Evolutionary conservation across 169 alveolate species (phyloP).

Genomic region (Babesia bovis): DNA sequence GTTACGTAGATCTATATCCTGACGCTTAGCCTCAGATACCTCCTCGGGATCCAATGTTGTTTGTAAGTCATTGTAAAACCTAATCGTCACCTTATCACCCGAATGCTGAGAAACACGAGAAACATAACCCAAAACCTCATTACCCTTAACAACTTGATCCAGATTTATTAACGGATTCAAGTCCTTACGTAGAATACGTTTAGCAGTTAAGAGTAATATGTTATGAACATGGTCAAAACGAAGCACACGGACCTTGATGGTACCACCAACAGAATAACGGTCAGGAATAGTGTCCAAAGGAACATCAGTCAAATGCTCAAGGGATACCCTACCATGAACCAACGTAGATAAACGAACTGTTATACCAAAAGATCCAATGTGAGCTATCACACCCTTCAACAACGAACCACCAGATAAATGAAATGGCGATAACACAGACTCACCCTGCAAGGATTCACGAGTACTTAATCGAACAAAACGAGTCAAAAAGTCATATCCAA

Average conservation of each 20-base stretch:
- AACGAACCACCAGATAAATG: conserved; percentile 39
- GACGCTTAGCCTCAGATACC: conserved; percentile 28
- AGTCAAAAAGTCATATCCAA: conserved; percentile 40
- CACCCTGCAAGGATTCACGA: conserved; percentile 22
- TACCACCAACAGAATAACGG: conserved; percentile 29
- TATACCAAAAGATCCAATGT: conserved; percentile 41
- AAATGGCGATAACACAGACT: conserved; percentile 37
- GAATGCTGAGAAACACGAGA: neutral
- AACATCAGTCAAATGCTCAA: conserved; percentile 62
- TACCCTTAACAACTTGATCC: conserved; percentile 40
- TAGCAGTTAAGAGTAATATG: conserved; percentile 52
- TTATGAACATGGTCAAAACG: conserved; percentile 51
- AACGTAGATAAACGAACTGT: conserved; percentile 48
- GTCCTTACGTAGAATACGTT: conserved; percentile 41
- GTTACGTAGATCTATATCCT: conserved; percentile 18
- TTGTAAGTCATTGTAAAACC: conserved; percentile 51
- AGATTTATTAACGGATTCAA: conserved; percentile 26
- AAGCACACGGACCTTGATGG: conserved; percentile 54
- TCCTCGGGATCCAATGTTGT: conserved; percentile 35
- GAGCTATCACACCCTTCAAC: conserved; percentile 44
- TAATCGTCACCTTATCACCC: conserved; percentile 26
- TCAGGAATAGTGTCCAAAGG: conserved; percentile 58
- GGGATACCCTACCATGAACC: conserved; percentile 62
- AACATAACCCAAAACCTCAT: conserved; percentile 46
- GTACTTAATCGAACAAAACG: conserved; percentile 27